Conservation (phyloP, 2,329 filamentous ascomycete species). For the Orbilia oligospora region DNA sequence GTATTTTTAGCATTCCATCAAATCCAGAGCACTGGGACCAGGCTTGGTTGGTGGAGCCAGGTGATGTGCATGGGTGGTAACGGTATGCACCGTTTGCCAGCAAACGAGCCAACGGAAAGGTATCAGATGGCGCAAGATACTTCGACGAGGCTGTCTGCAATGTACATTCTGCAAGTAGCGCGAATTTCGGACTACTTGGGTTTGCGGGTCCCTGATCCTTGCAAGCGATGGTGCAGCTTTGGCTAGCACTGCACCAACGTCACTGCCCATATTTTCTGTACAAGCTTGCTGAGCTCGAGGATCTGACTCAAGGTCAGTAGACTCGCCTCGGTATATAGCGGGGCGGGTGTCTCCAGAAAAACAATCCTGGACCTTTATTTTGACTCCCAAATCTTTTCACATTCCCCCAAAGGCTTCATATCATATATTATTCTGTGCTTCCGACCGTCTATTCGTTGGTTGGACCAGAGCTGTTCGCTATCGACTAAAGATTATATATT, state of each 20-base stretch:
- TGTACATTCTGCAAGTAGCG: conserved; percentile 48
- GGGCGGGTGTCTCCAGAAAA: conserved; percentile 38
- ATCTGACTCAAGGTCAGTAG: conserved; percentile 53
- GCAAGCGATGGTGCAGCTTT: conserved; percentile 49
- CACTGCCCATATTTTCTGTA: conserved; percentile 40
- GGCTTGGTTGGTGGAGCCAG: conserved; percentile 48
- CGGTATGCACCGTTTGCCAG: conserved; percentile 58
- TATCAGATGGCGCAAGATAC: conserved; percentile 50
- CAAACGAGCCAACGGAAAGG: conserved; percentile 36
- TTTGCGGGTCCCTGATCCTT: conserved; percentile 43
- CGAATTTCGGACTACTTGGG: conserved; percentile 53
- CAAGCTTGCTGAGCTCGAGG: conserved; percentile 38
- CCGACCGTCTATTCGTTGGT: conserved; percentile 12
- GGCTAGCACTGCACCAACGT: conserved; percentile 58
- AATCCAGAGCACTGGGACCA: conserved; percentile 31
- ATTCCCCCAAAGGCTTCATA: neutral
- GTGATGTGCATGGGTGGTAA: conserved; percentile 52
- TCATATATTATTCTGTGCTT: conserved; percentile 10
- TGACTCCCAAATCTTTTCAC: neutral
- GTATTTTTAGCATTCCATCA: conserved; percentile 59
- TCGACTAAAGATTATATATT: neutral
- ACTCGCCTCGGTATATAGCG: conserved; percentile 57
- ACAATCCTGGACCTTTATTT: neutral
- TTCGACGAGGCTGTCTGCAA: conserved; percentile 26
- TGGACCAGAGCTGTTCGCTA: conserved; percentile 3